A percentile compares a stretch with the other conserved stretches of the same genome.
Conservation (phyloP, 352 stramenopile species). For the Peronospora belbahrii region DNA sequence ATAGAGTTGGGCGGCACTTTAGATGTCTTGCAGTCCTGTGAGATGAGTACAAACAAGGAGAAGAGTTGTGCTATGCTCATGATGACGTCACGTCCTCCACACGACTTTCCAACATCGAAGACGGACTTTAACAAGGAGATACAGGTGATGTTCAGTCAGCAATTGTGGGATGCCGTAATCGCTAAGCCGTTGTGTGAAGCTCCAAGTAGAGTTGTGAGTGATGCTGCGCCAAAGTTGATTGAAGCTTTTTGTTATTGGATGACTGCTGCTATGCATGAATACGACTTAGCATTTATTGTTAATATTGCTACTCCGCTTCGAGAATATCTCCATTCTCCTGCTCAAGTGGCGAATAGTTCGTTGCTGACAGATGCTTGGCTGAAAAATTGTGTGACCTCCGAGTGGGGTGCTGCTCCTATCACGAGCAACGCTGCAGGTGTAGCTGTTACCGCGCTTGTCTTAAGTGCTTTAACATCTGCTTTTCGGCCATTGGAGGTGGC, state of each 20-base stretch:
- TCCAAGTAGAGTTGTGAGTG: not conserved
- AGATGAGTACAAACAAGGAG: not conserved
- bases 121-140: constrained; percentile 18
- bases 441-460: constrained; percentile 15
- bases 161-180: constrained; percentile 23
- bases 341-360: not conserved
- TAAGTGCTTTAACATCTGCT: constrained; percentile 14
- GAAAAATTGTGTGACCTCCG: constrained; percentile 4
- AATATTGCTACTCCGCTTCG: constrained; percentile 21
- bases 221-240: constrained; percentile 7
- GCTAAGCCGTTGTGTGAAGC: constrained; percentile 12
- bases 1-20: constrained; percentile 22
- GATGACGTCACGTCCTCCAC: constrained; percentile 1
- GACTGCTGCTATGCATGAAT: constrained; percentile 23
- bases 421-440: constrained; percentile 5
- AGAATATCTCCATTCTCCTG: constrained; percentile 9
- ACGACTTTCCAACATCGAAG: constrained; percentile 7
- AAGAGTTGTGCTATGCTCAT: constrained; percentile 3
- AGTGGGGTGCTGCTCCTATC: not conserved
- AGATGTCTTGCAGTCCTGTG: constrained; percentile 9
- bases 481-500: not conserved
- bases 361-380: constrained; percentile 12
- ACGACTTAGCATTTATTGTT: constrained; percentile 27
- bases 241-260: constrained; percentile 28
- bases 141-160: constrained; percentile 16